Percentiles rank a stretch among this genome's conserved stretches.
phyloP scores from a whole-genome alignment of 1,284 basidiomycete species.

The Ustilago xerochloae region DNA sequence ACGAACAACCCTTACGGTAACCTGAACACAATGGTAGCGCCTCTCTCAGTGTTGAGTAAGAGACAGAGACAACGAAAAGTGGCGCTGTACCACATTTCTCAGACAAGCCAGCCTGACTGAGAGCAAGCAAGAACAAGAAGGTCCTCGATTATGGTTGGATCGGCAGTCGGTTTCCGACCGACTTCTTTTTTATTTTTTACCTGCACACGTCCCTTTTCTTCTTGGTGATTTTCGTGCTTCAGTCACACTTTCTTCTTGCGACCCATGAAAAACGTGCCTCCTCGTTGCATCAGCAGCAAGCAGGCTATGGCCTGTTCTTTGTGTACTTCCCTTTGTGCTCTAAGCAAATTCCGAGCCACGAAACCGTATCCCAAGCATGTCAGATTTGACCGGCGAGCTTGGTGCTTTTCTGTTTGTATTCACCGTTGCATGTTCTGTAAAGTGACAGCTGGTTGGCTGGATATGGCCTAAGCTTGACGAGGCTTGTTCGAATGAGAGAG shows the following conservation, averaged over 20 bases:
- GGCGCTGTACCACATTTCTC: neutral
- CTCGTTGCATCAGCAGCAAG: too few relatives aligned
- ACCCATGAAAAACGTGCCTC: neutral
- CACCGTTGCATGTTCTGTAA: too few relatives aligned
- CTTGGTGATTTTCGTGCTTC: neutral
- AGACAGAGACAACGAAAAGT: too few relatives aligned
- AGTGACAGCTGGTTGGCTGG: too few relatives aligned
- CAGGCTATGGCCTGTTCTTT: neutral
- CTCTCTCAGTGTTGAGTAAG: too few relatives aligned
- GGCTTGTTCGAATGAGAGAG: too few relatives aligned
- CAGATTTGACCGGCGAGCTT: neutral
- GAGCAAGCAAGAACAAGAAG: neutral
- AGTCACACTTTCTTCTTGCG: too few relatives aligned
- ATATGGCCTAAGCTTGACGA: too few relatives aligned
- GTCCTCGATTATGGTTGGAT: slow-evolving; percentile 7
- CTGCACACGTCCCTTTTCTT: neutral
- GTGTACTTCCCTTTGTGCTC: neutral
- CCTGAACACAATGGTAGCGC: neutral
- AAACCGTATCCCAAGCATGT: neutral
- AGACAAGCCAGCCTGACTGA: neutral
- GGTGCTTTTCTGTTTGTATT: neutral
- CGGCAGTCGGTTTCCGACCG: slow-evolving; percentile 1
- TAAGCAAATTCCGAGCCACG: slow-evolving; percentile 1
- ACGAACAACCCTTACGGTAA: slow-evolving; percentile 8
- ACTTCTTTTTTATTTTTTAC: neutral